A percentile compares a stretch with the other conserved stretches of the same genome.
Evolutionary conservation across 169 alveolate genomes (phyloP).

Genomic region (Plasmodium blacklocki): DNA sequence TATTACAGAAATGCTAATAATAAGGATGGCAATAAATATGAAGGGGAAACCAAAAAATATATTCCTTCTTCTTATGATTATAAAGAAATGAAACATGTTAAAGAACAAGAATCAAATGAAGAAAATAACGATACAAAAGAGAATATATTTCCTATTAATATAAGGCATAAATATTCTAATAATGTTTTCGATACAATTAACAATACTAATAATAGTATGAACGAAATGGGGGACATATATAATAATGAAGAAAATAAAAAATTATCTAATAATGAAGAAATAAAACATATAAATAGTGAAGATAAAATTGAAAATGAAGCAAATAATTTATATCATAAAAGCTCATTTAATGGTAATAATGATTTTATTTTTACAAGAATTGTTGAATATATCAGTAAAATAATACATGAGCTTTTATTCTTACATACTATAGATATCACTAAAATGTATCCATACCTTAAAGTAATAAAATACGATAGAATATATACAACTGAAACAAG

Average conservation of each 20-base stretch:
- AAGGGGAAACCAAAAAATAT: background rate
- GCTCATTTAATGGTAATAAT: constrained; percentile 11
- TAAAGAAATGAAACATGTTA: background rate
- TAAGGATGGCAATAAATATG: background rate
- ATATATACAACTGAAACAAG: constrained; percentile 31
- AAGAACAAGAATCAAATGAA: background rate
- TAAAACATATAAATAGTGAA: background rate
- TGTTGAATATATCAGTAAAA: constrained; percentile 74
- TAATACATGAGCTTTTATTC: constrained; percentile 68
- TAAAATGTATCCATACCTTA: constrained; percentile 47
- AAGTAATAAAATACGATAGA: constrained; percentile 68
- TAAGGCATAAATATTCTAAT: background rate
- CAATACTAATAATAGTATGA: no score
- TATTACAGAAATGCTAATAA: background rate
- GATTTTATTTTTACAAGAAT: constrained; percentile 33
- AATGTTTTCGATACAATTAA: background rate
- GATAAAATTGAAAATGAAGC: background rate
- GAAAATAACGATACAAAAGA: no score
- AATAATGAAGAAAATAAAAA: background rate
- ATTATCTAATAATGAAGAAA: background rate
- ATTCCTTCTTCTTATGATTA: background rate
- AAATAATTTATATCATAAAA: background rate
- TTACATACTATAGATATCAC: constrained; percentile 69
- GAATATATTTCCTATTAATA: background rate
- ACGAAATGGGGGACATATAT: background rate